Evolutionary conservation across 2,329 filamentous ascomycete genomes (phyloP).

Genomic region (Aaosphaeria arxii): DNA sequence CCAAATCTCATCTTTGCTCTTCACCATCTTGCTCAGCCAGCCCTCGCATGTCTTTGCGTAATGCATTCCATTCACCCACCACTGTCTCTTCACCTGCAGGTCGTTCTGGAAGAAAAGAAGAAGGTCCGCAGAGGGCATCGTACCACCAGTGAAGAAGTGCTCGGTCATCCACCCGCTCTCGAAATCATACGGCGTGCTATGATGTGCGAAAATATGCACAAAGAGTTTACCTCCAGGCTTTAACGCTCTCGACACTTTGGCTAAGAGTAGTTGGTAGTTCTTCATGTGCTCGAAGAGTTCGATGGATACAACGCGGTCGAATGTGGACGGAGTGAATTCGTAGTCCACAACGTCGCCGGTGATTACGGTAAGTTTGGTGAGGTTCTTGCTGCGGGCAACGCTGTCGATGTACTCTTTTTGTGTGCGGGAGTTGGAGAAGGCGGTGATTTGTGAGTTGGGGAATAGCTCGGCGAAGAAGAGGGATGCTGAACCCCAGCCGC

Average conservation of each 20-base stretch:
- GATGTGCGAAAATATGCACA: constrained; percentile 66
- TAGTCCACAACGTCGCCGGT: constrained; percentile 67
- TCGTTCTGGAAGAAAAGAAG: constrained; percentile 65
- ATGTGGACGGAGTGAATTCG: constrained; percentile 57
- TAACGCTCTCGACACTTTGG: constrained; percentile 59
- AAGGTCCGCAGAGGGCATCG: constrained; percentile 67
- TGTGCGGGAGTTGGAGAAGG: constrained; percentile 67
- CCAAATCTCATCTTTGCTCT: constrained; percentile 60
- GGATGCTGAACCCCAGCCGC: constrained; percentile 66
- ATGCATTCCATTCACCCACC: constrained; percentile 68
- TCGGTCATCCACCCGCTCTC: constrained; percentile 72
- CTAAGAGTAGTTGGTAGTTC: constrained; percentile 66
- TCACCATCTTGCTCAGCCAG: constrained; percentile 61
- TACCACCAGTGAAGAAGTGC: constrained; percentile 71
- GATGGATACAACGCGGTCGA: constrained; percentile 66
- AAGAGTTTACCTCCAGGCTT: constrained; percentile 65
- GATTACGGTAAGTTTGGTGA: constrained; percentile 61
- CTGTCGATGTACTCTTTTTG: constrained; percentile 66
- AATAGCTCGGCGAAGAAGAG: constrained; percentile 65
- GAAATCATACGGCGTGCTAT: constrained; percentile 65
- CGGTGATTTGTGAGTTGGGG: constrained; percentile 60
- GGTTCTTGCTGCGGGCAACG: constrained; percentile 53
- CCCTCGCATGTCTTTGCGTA: constrained; percentile 71
- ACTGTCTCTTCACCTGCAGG: constrained; percentile 59
- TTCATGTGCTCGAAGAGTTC: constrained; percentile 78